Percentiles rank a stretch among this genome's conserved stretches.
phyloP scores from a whole-genome alignment of 192 early-diverging fungal genomes.

The Podila minutissima region DNA sequence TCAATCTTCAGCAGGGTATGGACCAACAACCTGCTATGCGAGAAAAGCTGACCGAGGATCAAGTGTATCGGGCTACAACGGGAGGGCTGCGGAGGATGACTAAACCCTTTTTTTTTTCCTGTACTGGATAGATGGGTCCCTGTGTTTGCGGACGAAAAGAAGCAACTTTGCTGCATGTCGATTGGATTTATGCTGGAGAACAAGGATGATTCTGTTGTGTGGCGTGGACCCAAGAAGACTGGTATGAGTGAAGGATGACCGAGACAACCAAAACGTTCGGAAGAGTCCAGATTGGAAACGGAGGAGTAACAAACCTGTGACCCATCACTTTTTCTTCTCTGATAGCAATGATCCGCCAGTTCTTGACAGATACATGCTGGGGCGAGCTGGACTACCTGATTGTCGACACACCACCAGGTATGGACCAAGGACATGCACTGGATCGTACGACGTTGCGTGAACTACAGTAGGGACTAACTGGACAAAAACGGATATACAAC shows the following conservation, averaged over 20 bases:
- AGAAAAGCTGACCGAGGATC: too few relatives aligned
- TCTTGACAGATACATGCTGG: constrained; percentile 96
- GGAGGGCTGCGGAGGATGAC: constrained; percentile 3
- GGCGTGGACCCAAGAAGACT: constrained; percentile 99
- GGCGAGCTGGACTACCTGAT: constrained; percentile 94
- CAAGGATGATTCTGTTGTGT: constrained; percentile 94
- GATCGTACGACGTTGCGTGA: neutral
- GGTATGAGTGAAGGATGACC: constrained; percentile 54
- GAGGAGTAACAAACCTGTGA: neutral
- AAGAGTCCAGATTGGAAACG: too few relatives aligned
- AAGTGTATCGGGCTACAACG: neutral
- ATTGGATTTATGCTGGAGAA: constrained; percentile 93
- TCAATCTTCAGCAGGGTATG: constrained; percentile 88
- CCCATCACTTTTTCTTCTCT: neutral
- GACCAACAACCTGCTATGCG: neutral
- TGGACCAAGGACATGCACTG: too few relatives aligned
- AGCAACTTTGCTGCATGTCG: constrained; percentile 90
- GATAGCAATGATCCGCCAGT: constrained; percentile 96
- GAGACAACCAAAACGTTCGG: neutral
- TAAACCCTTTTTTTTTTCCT: neutral
- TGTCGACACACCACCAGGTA: constrained; percentile 94
- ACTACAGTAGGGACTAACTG: too few relatives aligned
- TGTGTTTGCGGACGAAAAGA: constrained; percentile 73
- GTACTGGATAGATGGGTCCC: constrained; percentile 75
- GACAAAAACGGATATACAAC: neutral